Evolutionary conservation across 805 yeast species (phyloP).

Genomic region (Candida morakotiae): DNA sequence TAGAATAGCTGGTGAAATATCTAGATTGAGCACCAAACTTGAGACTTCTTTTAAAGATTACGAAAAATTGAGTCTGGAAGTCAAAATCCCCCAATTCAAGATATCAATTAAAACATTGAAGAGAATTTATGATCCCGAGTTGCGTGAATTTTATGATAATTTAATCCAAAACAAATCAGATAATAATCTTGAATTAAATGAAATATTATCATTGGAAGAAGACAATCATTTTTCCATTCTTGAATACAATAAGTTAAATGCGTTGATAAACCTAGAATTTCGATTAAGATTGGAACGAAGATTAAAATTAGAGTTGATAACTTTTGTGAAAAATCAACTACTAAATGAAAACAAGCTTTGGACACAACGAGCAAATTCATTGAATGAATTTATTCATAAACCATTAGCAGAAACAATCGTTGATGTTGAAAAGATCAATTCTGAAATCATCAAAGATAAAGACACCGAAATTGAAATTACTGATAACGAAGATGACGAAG

Average conservation of each 20-base stretch:
- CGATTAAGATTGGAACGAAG: conserved; percentile 26
- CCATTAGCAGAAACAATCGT: conserved; percentile 21
- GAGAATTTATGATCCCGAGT: conserved; percentile 18
- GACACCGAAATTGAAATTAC: conserved; percentile 18
- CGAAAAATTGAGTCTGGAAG: conserved; percentile 18
- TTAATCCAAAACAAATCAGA: neutral
- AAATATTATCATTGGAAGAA: conserved; percentile 26
- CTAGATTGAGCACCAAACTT: conserved; percentile 21
- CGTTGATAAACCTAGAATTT: conserved; percentile 30
- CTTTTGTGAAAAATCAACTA: conserved; percentile 27
- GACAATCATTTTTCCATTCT: conserved; percentile 19
- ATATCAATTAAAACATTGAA: conserved; percentile 27
- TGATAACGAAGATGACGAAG: conserved; percentile 20
- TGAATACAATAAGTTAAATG: conserved; percentile 24
- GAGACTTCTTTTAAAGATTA: conserved; percentile 18
- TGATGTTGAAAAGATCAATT: conserved; percentile 25
- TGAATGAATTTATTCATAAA: conserved; percentile 25
- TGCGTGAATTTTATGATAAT: conserved; percentile 12
- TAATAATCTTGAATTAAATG: conserved; percentile 9
- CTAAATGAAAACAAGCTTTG: conserved; percentile 29
- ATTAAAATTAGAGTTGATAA: conserved; percentile 32
- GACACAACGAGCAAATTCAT: conserved; percentile 27
- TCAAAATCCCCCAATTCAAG: conserved; percentile 23
- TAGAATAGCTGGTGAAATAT: conserved; percentile 23
- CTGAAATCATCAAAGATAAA: conserved; percentile 25